A percentile compares a stretch with the other conserved stretches of the same genome.
phyloP scores from a whole-genome alignment of 140 eudicot genomes.

The Stevia rebaudiana region DNA sequence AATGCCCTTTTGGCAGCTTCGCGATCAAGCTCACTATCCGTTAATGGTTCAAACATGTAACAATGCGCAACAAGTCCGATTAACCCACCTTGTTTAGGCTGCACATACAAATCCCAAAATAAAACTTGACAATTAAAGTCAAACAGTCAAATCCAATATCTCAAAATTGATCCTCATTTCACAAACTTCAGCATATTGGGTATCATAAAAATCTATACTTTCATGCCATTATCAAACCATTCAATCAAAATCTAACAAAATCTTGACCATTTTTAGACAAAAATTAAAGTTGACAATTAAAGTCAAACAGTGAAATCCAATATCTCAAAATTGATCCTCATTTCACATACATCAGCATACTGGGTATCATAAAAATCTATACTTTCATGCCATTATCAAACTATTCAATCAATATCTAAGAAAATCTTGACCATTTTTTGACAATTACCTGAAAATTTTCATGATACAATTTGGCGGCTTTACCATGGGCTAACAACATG shows the following conservation, averaged over 20 bases:
- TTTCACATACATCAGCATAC: background rate
- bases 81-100: slow-evolving; percentile 48
- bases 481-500: slow-evolving; percentile 67
- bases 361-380: background rate
- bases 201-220: background rate
- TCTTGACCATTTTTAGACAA: background rate
- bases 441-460: slow-evolving; percentile 36
- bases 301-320: background rate
- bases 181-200: background rate
- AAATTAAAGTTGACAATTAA: background rate
- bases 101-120: slow-evolving; percentile 14
- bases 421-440: background rate
- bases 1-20: slow-evolving; percentile 51
- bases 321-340: background rate
- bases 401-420: background rate
- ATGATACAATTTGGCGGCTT: slow-evolving; percentile 52
- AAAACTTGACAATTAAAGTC: background rate
- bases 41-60: slow-evolving; percentile 47
- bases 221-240: background rate
- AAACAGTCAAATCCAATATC: background rate
- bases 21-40: slow-evolving; percentile 34
- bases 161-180: background rate
- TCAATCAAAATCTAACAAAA: background rate
- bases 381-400: background rate
- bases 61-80: slow-evolving; percentile 36